Evolutionary conservation across 2,329 filamentous ascomycete genomes (phyloP), one percentile per base, ranked within the genome.

Genomic region (Aspergillus japonicus): DNA sequence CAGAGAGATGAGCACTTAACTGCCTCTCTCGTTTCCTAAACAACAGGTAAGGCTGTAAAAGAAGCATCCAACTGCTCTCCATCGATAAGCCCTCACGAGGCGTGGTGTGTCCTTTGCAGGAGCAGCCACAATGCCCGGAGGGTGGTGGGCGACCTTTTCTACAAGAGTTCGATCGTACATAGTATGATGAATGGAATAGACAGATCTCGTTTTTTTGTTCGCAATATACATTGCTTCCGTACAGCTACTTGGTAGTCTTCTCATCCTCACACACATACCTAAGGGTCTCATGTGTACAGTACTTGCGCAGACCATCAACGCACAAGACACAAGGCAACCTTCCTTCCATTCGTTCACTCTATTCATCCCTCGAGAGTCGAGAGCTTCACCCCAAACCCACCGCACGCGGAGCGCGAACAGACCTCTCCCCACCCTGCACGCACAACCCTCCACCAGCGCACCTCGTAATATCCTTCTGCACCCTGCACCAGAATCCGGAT

Each of bases 11-110:
- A 70, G 74, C 74, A 76, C 73, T 69, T 70, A 76, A 76, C 74
- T 73, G 74, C 70, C 72, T 73, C 73, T 73, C 69, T 70, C 71
- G 66, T 69, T 62, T 66, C 68, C 69, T 69, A 61, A 63, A 61
- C 63, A 29, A 69, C 67, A 64, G 72, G 70, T 71, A 69, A 68
- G 69, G 71, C 73, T 73, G 71, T 69, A 66, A 71, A 73, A 75
- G 74, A 75, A 76, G 74, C 73, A 76, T 75, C 74, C 73, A 76
- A 76, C 73, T 76, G 74, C 74, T 76, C 72, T 73, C 72, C 73
- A 76, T 73, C 71, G 60, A 68, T 63, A 72, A 69, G 60, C 70
- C 67, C 69, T 64, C 47, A 51, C 50, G 47, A 53, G 54, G n/a
- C 29, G 48, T 21, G 52, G 54, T 56, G 50, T 62, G 39, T 7